Base-by-base conservation (phyloP, 1,284 basidiomycete genomes). In the Trichosporon ovoides region DNA sequence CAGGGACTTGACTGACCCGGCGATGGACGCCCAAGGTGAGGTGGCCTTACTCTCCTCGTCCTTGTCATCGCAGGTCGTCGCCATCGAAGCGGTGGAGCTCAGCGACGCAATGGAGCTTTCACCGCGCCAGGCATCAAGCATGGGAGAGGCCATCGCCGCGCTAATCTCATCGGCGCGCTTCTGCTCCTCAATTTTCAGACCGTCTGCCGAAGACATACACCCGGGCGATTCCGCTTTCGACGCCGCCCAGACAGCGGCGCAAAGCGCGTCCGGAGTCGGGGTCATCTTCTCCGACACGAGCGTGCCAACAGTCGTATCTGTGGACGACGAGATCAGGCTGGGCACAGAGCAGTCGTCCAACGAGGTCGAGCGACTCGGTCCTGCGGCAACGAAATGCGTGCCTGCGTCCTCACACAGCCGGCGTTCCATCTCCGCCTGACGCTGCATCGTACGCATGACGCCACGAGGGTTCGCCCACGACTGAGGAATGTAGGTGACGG, bases 391-490 rank as follows among this genome's bases (percentile, higher is more conserved):
- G 54, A 66, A 71, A 57, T 68, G 71, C 24, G 65, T 66, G 34
- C 53, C 55, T 3, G 59, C 54, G 16, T 51, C 60, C 18, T 60
- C 43, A 20, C 56, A 65, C 14, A 76, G 53, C 16, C 57, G 38
- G 5, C 56, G 58, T 52, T 77, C 77, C 50, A 79, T 80, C n/a
- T 71, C 68, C 3, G 80, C 77, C 75, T 91, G 88, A 20, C 83
- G 83, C 31, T 78, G 76, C 68, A 84, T 84, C 18, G 90, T 79
- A 35, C 82, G 77, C 46, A 78, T 74, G 57, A 86, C 84, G 49
- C 86, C 81, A 20, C 83, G 81, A 2, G 89, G 89, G 52, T 84
- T 79, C 58, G 85, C 82, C 38, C 88, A 71, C 19, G 87, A 88
- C 49, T 91, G 78, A 0, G 90, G 90, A 1, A 84, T 75, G 68